Base-by-base conservation (phyloP, 148 eudicot genomes). In the Vaccinium corymbosum region DNA sequence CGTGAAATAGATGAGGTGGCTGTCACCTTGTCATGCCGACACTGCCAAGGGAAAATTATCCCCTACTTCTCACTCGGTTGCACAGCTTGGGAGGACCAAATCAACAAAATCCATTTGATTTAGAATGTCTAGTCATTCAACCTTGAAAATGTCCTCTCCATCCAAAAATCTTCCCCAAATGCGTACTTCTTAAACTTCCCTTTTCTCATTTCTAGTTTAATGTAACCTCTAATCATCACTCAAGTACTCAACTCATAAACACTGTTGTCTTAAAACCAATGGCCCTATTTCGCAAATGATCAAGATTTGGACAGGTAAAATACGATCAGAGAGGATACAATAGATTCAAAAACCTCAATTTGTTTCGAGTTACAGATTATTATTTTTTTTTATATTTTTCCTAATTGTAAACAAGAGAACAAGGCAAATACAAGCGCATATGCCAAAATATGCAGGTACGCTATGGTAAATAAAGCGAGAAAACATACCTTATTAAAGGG, bases 401-500 rank as follows among this genome's bases (percentile, higher is more conserved):
- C 14, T 49, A 32, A 42, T 17, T 17, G 51, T 16, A 73, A 73
- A 16, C 3, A 50, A 5, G 10, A 25, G 59, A 77, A 46, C 25
- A 8, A 61, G 12, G 11, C 17, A 76, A 15, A 50, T 46, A 46
- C 27, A 42, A 11, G 16, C 73, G 32, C 75, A 71, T 19, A 19
- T 74, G 52, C 56, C 46, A 35, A 13, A 42, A 73, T 15, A 38
- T 35, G 22, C 17, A 70, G 74, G 42, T 70, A 70, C 3, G 25
- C 5, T 3, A 38, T 3, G 72, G 15, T 27, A 27, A 11, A 11
- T 29, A 25, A 48, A 49, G 25, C 49, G 6, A 77, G 61, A 8
- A 53, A 25, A 75, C 19, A 48, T 61, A 80, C 83, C 73, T 62
- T 72, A 22, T 81, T 14, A 48, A 42, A 48, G 73, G 25, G 73